phyloP scores from a whole-genome alignment of 2,329 filamentous ascomycete species.

The Aureobasidium mangrovei region DNA sequence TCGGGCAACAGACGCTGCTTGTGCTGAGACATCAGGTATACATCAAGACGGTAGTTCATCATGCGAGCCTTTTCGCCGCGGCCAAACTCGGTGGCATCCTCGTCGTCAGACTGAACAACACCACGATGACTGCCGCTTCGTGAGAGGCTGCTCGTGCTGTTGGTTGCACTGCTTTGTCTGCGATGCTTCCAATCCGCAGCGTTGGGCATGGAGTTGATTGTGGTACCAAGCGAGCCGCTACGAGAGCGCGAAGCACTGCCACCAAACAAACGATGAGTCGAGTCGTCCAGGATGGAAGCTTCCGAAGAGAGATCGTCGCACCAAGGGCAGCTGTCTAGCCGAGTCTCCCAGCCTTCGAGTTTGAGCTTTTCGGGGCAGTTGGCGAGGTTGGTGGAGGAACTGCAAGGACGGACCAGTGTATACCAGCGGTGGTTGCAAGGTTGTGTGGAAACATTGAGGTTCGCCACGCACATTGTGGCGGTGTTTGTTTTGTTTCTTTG shows the following conservation, averaged over 20 bases:
- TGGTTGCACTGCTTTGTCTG: conserved; percentile 16
- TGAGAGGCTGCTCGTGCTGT: conserved; percentile 21
- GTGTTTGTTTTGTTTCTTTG: neutral
- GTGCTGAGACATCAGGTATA: conserved; percentile 26
- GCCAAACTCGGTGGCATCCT: conserved; percentile 18
- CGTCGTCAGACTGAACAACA: conserved; percentile 14
- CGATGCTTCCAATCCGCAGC: conserved; percentile 16
- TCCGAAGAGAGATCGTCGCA: conserved; percentile 25
- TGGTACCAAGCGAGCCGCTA: conserved; percentile 16
- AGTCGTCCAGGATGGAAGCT: conserved; percentile 27
- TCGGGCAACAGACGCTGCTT: conserved; percentile 16
- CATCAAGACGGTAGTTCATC: conserved; percentile 27
- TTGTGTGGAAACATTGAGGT: conserved; percentile 40
- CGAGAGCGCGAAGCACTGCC: conserved; percentile 30
- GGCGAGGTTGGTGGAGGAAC: conserved; percentile 35
- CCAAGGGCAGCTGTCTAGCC: conserved; percentile 40
- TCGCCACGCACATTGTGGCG: conserved; percentile 40
- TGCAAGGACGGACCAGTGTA: conserved; percentile 37
- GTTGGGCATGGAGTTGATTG: conserved; percentile 18
- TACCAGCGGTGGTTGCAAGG: conserved; percentile 44
- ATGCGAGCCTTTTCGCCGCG: conserved; percentile 25
- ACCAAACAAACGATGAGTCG: conserved; percentile 42
- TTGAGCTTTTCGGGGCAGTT: conserved; percentile 39
- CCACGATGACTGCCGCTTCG: conserved; percentile 20
- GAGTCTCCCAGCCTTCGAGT: conserved; percentile 43